These are phyloP conservation scores for Kondoa malvinella DNA, from an alignment of 768 basidiomycete genomes.

Conservation along the genomic window DNA sequence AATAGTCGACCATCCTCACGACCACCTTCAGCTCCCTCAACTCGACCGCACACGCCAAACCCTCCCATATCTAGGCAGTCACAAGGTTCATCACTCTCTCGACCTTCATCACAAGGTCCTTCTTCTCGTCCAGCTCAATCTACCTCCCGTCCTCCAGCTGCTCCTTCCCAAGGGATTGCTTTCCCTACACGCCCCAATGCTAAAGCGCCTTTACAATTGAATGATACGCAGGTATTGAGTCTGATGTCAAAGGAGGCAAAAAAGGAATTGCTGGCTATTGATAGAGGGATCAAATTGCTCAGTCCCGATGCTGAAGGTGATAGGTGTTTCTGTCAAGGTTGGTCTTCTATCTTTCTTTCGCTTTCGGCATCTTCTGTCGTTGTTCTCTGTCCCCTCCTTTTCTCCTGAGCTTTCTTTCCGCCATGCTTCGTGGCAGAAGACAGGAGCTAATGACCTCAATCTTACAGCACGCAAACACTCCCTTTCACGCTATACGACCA, in stretches of 20 bases:
- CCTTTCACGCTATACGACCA: not conserved
- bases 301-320: not conserved
- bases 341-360: not conserved
- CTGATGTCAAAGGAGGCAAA: not conserved
- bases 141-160: not conserved
- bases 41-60: not conserved
- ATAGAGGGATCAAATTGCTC: not conserved
- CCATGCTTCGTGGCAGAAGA: too few species aligned
- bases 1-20: not conserved
- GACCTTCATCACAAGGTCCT: too few species aligned
- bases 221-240: not conserved
- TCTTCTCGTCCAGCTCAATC: not conserved
- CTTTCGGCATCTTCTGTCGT: not conserved
- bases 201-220: not conserved
- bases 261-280: not conserved
- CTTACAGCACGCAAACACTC: slow-evolving; percentile 5
- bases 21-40: not conserved
- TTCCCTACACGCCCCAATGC: not conserved
- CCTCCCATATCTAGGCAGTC: too few species aligned
- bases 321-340: not conserved
- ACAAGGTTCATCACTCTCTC: too few species aligned
- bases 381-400: too few species aligned
- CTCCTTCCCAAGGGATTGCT: too few species aligned
- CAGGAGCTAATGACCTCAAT: too few species aligned
- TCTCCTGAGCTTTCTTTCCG: too few species aligned